Evolutionary conservation across 2,329 filamentous ascomycete genomes (phyloP).

Genomic region (Colletotrichum musae): DNA sequence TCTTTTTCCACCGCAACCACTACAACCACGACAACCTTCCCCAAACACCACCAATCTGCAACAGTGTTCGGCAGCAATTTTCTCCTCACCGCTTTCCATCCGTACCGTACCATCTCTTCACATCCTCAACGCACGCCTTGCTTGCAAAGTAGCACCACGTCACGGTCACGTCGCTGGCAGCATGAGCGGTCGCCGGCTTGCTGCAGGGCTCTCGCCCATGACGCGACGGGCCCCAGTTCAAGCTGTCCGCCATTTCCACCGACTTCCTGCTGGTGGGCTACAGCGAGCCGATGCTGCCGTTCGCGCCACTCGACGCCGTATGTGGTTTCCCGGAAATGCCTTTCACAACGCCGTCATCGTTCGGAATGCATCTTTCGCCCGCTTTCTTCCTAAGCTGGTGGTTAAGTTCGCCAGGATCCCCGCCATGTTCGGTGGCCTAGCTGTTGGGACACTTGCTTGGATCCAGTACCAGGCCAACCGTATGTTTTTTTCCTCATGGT

Average conservation of each 20-base stretch:
- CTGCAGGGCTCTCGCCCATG: conserved; percentile 78
- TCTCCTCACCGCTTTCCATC: neutral
- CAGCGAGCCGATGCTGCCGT: conserved; percentile 76
- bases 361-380: conserved; percentile 75
- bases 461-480: conserved; percentile 95
- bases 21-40: no score
- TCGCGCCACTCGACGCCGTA: conserved; percentile 72
- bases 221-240: conserved; percentile 72
- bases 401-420: conserved; percentile 90
- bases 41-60: no score
- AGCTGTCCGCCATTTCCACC: conserved; percentile 75
- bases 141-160: no score
- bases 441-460: conserved; percentile 90
- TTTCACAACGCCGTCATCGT: conserved; percentile 84
- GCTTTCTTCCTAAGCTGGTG: conserved; percentile 87
- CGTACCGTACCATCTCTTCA: neutral
- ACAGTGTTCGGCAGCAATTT: no score
- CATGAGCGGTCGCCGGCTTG: conserved; percentile 83
- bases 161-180: conserved; percentile 45
- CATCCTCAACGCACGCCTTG: no score
- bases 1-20: no score
- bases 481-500: conserved; percentile 59
- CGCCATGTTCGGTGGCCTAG: conserved; percentile 90
- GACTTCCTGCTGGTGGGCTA: conserved; percentile 77
- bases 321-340: conserved; percentile 85